Conservation (phyloP, 2,329 filamentous ascomycete genomes). For the Lecanicillium sp. region DNA sequence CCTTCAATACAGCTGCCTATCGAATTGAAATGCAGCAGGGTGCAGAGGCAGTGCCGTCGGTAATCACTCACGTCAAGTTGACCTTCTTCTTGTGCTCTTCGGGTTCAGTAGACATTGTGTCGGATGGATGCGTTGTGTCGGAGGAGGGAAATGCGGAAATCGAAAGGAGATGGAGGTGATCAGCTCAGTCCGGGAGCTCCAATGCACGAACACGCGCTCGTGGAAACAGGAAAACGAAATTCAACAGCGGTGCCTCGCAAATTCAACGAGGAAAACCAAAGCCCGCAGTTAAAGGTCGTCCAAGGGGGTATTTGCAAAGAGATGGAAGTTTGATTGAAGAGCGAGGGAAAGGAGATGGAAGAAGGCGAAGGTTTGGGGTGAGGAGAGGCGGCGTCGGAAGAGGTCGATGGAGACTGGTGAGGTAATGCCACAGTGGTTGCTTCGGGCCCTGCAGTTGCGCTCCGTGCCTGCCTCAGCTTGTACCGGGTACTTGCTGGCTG, state of each 20-base stretch:
- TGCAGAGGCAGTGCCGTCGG: too few species aligned
- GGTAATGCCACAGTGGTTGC: constrained; percentile 10
- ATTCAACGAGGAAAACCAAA: constrained; percentile 1
- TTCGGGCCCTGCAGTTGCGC: background rate
- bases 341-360: constrained; percentile 7
- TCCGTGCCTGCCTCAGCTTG: too few species aligned
- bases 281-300: too few species aligned
- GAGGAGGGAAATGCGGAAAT: constrained; percentile 15
- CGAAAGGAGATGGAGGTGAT: constrained; percentile 12
- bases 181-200: constrained; percentile 3
- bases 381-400: constrained; percentile 7
- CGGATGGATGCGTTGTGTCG: constrained; percentile 15
- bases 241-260: background rate
- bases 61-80: constrained; percentile 63
- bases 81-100: constrained; percentile 71
- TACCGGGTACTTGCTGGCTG: constrained; percentile 7
- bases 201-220: constrained; percentile 1
- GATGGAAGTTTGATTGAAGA: constrained; percentile 3
- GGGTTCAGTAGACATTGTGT: constrained; percentile 65
- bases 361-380: constrained; percentile 7
- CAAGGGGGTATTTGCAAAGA: background rate
- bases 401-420: constrained; percentile 4
- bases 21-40: background rate
- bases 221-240: background rate
- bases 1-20: too few species aligned